phyloP scores from a whole-genome alignment of 176 grass and related monocot species.

The Calamus simplicifolius region DNA sequence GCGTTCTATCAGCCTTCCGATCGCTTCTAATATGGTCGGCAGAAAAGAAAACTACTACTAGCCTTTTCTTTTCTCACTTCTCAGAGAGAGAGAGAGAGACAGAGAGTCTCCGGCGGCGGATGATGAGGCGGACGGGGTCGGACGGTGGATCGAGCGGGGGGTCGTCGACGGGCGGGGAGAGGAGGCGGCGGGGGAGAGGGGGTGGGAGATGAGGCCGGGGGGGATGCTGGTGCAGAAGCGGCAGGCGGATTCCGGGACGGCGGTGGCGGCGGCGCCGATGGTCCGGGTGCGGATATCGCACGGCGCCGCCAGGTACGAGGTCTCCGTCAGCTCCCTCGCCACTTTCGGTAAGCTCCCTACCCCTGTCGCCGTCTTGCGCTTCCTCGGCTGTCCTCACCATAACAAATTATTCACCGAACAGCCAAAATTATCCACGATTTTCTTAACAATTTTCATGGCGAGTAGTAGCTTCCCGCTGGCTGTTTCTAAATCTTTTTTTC shows the following conservation, averaged over 20 bases:
- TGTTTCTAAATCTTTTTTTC: too few species aligned
- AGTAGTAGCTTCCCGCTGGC: too few species aligned
- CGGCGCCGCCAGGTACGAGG: constrained; percentile 45
- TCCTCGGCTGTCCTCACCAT: constrained; percentile 19
- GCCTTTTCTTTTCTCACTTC: background rate
- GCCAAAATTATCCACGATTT: too few species aligned
- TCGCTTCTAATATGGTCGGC: too few species aligned
- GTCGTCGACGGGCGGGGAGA: constrained; percentile 58
- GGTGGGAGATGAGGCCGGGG: constrained; percentile 71
- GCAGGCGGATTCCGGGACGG: constrained; percentile 6
- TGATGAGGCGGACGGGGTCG: constrained; percentile 70
- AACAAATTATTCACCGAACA: too few species aligned
- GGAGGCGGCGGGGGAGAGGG: constrained; percentile 24
- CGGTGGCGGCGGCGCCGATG: constrained; percentile 50
- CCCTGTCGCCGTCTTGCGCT: background rate
- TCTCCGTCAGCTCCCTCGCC: constrained; percentile 69
- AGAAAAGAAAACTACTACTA: too few species aligned
- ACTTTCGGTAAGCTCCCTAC: constrained; percentile 55
- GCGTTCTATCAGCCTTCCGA: too few species aligned
- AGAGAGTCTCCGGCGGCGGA: constrained; percentile 23
- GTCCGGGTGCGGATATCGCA: constrained; percentile 58
- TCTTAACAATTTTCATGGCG: too few species aligned
- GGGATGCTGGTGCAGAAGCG: constrained; percentile 84
- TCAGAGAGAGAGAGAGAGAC: background rate
- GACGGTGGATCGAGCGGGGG: too few species aligned